phyloP scores from a whole-genome alignment of 108 stramenopile species.

The Thalassiosira profunda region DNA sequence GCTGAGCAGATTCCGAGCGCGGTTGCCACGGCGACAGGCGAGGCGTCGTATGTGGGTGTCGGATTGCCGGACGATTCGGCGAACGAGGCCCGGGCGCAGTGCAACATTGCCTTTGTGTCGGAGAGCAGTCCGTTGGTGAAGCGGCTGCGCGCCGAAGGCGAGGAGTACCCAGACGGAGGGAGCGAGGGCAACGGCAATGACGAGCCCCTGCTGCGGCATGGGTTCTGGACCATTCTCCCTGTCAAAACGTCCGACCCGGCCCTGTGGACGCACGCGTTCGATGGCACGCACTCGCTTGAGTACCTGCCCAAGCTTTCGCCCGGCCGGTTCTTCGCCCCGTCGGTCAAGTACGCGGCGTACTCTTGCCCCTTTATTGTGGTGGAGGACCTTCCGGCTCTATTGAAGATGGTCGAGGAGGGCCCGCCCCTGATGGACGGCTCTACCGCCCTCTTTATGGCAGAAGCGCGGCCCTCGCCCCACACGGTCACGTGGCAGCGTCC shows the following conservation, averaged over 20 bases:
- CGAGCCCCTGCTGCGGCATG: slow-evolving; percentile 54
- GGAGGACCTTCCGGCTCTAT: slow-evolving; percentile 51
- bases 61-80: slow-evolving; percentile 16
- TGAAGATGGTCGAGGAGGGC: slow-evolving; percentile 38
- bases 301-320: slow-evolving; percentile 85
- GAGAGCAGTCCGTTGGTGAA: slow-evolving; percentile 59
- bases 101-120: slow-evolving; percentile 85
- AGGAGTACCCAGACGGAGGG: slow-evolving; percentile 33
- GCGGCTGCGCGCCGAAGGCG: slow-evolving; percentile 37
- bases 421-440: slow-evolving; percentile 31
- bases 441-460: slow-evolving; percentile 66
- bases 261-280: slow-evolving; percentile 36
- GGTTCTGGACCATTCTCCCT: slow-evolving; percentile 77
- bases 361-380: slow-evolving; percentile 66
- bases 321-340: slow-evolving; percentile 70
- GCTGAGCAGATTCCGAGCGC: slow-evolving; percentile 68
- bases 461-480: slow-evolving; percentile 21
- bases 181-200: neutral
- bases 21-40: slow-evolving; percentile 35
- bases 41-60: slow-evolving; percentile 57
- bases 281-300: slow-evolving; percentile 32
- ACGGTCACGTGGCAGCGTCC: slow-evolving; percentile 29
- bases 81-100: slow-evolving; percentile 55
- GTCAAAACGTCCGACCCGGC: slow-evolving; percentile 36
- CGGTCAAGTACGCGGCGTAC: slow-evolving; percentile 64